Conservation (phyloP, 331 rosid species). For the Cydonia oblonga region DNA sequence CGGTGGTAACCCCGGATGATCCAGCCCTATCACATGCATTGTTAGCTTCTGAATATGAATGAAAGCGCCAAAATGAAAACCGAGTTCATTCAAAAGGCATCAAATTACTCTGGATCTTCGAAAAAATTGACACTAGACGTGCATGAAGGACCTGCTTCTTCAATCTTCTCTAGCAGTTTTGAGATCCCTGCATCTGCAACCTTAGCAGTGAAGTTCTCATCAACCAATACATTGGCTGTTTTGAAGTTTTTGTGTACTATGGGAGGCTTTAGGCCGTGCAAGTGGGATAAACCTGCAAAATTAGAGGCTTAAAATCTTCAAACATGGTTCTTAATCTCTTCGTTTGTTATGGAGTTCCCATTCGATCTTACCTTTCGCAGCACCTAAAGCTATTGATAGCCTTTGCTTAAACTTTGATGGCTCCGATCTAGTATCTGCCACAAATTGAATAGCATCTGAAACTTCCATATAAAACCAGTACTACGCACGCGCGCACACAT, state of each 20-base stretch:
- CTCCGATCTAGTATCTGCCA: conserved; percentile 16
- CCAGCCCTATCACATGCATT: conserved; percentile 16
- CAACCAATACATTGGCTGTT: conserved; percentile 39
- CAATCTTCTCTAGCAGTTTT: conserved; percentile 23
- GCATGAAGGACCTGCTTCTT: conserved; percentile 34
- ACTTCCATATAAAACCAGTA: neutral
- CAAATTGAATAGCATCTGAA: neutral
- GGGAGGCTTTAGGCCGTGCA: conserved; percentile 36
- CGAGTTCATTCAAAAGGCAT: neutral
- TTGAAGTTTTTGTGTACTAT: conserved; percentile 31
- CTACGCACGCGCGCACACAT: neutral
- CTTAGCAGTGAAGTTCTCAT: conserved; percentile 33
- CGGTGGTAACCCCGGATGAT: conserved; percentile 10
- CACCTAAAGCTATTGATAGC: conserved; percentile 35
- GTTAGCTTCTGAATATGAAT: neutral
- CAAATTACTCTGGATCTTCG: conserved; percentile 34
- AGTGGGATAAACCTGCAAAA: conserved; percentile 31
- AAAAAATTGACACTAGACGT: conserved; percentile 26
- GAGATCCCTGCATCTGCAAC: conserved; percentile 38
- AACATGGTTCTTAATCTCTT: neutral
- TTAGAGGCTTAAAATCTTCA: neutral
- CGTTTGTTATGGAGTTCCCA: neutral
- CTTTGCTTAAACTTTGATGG: conserved; percentile 38
- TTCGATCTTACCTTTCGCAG: conserved; percentile 26
- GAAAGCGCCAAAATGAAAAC: neutral